These are phyloP conservation scores for Mentha longifolia DNA, from an alignment of 257 asterid genomes.

Conservation along the genomic window DNA sequence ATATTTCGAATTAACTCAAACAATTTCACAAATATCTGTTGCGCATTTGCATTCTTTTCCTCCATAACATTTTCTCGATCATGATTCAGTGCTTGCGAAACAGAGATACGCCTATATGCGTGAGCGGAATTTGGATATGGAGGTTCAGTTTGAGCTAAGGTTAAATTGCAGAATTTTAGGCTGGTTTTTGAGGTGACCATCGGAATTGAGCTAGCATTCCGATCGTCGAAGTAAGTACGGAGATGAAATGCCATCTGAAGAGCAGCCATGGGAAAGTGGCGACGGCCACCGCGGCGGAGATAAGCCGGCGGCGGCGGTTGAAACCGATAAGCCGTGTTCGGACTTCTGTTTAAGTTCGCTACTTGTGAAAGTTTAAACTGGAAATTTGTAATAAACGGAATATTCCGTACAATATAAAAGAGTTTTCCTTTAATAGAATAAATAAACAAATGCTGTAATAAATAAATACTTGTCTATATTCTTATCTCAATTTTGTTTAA, in stretches of 20 bases:
- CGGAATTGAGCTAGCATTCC: slow-evolving; percentile 26
- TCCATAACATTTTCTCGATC: slow-evolving; percentile 20
- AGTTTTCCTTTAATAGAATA: too few relatives aligned
- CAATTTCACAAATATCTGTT: slow-evolving; percentile 33
- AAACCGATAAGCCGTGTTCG: background rate
- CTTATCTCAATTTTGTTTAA: too few relatives aligned
- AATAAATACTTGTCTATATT: too few relatives aligned
- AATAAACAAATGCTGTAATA: too few relatives aligned
- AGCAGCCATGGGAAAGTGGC: slow-evolving; percentile 35
- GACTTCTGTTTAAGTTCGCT: background rate
- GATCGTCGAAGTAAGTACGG: slow-evolving; percentile 16
- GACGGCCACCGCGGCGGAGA: background rate
- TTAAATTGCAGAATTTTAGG: slow-evolving; percentile 29
- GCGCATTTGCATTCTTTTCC: slow-evolving; percentile 22
- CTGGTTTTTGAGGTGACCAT: slow-evolving; percentile 14
- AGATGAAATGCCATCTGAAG: slow-evolving; percentile 23
- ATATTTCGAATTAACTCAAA: slow-evolving; percentile 28
- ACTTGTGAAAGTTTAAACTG: background rate
- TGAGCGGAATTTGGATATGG: background rate
- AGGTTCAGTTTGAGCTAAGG: slow-evolving; percentile 8
- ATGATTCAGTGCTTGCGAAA: slow-evolving; percentile 28
- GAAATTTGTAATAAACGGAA: too few relatives aligned
- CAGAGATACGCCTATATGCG: background rate
- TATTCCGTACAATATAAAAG: background rate
- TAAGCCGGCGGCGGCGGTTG: slow-evolving; percentile 18